A percentile compares a stretch with the other conserved stretches of the same genome.
Evolutionary conservation across 2,329 filamentous ascomycete genomes (phyloP).

Genomic region (Xylaria sp.): DNA sequence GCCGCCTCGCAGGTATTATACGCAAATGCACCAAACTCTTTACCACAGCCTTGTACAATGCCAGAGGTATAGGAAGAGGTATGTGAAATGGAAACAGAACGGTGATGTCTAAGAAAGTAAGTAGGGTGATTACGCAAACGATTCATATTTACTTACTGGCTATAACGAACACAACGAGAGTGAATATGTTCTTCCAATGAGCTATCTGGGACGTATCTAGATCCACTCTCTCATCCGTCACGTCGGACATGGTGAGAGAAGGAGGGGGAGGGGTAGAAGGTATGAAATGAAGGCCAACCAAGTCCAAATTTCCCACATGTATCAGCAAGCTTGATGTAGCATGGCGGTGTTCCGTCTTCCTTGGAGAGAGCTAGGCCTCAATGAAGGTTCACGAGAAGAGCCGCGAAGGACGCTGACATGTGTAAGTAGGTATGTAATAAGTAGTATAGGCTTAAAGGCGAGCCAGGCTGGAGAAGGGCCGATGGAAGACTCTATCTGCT

Average conservation of each 20-base stretch:
- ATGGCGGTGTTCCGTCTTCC: constrained; percentile 5
- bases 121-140: neutral
- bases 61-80: constrained; percentile 63
- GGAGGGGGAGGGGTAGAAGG: neutral
- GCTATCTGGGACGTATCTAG: constrained; percentile 62
- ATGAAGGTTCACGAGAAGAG: constrained; percentile 6
- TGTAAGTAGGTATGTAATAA: neutral
- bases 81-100: constrained; percentile 74
- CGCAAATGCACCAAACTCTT: constrained; percentile 52
- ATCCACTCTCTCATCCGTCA: constrained; percentile 20
- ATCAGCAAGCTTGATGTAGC: constrained; percentile 8
- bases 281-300: neutral
- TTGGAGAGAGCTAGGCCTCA: neutral
- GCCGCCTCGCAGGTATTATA: constrained; percentile 55
- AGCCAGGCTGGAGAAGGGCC: neutral
- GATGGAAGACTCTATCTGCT: constrained; percentile 5
- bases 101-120: constrained; percentile 60
- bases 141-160: constrained; percentile 63
- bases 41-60: constrained; percentile 52
- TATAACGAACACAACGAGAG: constrained; percentile 70
- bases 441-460: neutral
- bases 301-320: constrained; percentile 3
- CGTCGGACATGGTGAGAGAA: constrained; percentile 29
- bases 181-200: constrained; percentile 72
- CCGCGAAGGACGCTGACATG: constrained; percentile 2